Conservation (phyloP, 1,284 basidiomycete genomes). For the Pseudozyma sp. region DNA sequence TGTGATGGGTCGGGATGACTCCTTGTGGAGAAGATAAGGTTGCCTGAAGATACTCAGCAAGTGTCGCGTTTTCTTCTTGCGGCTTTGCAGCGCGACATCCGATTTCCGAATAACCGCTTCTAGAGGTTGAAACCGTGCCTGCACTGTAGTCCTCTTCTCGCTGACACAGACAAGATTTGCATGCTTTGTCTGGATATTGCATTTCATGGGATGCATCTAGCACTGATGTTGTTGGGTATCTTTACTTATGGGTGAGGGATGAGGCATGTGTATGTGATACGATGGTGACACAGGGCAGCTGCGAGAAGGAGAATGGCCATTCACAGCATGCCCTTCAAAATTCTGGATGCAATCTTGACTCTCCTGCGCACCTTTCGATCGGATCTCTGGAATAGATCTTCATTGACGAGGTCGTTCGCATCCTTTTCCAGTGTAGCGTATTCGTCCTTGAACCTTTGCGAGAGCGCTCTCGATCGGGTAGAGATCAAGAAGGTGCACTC, state of each 20-base stretch:
- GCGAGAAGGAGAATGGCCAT: too few species aligned
- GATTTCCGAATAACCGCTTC: constrained; percentile 6
- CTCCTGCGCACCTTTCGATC: constrained; percentile 78
- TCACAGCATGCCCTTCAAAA: constrained; percentile 62
- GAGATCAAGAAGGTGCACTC: constrained; percentile 90
- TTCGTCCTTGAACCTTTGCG: constrained; percentile 70
- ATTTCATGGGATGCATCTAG: too few species aligned
- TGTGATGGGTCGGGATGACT: too few species aligned
- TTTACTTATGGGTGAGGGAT: not conserved
- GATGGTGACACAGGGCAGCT: not conserved
- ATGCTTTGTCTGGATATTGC: too few species aligned
- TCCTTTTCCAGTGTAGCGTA: constrained; percentile 70
- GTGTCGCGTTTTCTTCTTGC: constrained; percentile 4
- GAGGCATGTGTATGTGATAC: not conserved
- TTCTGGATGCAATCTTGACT: constrained; percentile 61
- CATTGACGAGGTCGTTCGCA: constrained; percentile 70
- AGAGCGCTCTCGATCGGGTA: constrained; percentile 69
- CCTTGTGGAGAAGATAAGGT: constrained; percentile 12
- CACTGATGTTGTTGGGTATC: constrained; percentile 18
- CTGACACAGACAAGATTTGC: too few species aligned
- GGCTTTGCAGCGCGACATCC: not conserved
- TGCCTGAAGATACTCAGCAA: constrained; percentile 8
- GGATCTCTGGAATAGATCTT: constrained; percentile 70
- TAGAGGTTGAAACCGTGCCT: too few species aligned
- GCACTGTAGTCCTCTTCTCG: too few species aligned